Percentiles rank a stretch among this genome's conserved stretches.
phyloP scores from a whole-genome alignment of 768 basidiomycete genomes.

The Russula sp. region DNA sequence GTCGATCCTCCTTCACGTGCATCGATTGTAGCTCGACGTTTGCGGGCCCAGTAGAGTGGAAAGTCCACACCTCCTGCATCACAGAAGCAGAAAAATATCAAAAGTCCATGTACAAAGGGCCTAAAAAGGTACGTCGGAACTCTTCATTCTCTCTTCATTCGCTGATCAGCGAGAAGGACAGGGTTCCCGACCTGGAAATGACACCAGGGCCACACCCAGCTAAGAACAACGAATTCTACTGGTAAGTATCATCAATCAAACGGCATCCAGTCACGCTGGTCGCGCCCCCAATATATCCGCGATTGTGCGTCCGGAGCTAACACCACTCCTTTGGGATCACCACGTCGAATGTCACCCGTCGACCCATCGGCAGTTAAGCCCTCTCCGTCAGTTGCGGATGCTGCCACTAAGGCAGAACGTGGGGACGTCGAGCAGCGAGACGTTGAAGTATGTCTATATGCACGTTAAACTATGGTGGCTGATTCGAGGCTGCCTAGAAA shows the following conservation, averaged over 20 bases:
- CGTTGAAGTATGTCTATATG: slow-evolving; percentile 12
- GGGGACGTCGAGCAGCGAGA: slow-evolving; percentile 4
- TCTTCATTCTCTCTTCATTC: slow-evolving; percentile 21
- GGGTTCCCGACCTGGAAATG: slow-evolving; percentile 5
- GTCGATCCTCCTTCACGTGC: slow-evolving; percentile 70
- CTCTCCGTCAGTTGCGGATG: slow-evolving; percentile 2
- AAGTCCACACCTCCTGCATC: slow-evolving; percentile 79
- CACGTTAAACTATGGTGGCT: background rate
- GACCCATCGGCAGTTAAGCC: slow-evolving; percentile 33
- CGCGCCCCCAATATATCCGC: slow-evolving; percentile 19
- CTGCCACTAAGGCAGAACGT: slow-evolving; percentile 9
- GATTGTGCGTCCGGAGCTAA: slow-evolving; percentile 59
- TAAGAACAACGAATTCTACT: slow-evolving; percentile 19
- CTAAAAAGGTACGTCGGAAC: slow-evolving; percentile 48
- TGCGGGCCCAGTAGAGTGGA: slow-evolving; percentile 70
- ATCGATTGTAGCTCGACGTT: slow-evolving; percentile 90
- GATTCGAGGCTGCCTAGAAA: slow-evolving; percentile 9
- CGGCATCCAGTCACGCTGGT: slow-evolving; percentile 20
- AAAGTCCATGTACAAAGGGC: slow-evolving; percentile 79
- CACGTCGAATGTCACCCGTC: slow-evolving; percentile 49
- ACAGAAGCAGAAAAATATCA: slow-evolving; percentile 94
- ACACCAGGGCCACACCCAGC: slow-evolving; percentile 12
- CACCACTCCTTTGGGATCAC: slow-evolving; percentile 65
- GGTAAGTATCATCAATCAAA: slow-evolving; percentile 31
- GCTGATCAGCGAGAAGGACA: slow-evolving; percentile 3